Conservation (phyloP, 2,329 filamentous ascomycete genomes). For the Fonsecaea erecta region DNA sequence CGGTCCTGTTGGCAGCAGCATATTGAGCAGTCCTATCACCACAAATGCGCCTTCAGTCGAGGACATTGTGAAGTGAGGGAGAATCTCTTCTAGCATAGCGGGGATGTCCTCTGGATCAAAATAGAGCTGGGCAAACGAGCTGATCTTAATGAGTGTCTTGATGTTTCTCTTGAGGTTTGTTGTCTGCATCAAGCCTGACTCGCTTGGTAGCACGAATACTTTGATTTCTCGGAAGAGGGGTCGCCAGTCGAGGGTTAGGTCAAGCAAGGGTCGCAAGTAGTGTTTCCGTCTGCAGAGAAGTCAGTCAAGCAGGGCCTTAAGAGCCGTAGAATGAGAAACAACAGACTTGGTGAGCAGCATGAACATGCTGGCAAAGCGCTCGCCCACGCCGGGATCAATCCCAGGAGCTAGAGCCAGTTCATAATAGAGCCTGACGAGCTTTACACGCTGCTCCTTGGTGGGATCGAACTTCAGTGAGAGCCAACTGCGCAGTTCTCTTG, state of each 20-base stretch:
- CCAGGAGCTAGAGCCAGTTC: slow-evolving; percentile 90
- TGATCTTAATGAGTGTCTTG: slow-evolving; percentile 82
- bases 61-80: slow-evolving; percentile 90
- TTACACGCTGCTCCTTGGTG: slow-evolving; percentile 78
- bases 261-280: slow-evolving; percentile 87
- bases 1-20: slow-evolving; percentile 83
- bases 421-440: slow-evolving; percentile 89
- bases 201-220: slow-evolving; percentile 81
- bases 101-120: slow-evolving; percentile 88
- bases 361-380: slow-evolving; percentile 96
- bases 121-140: slow-evolving; percentile 86
- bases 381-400: slow-evolving; percentile 77
- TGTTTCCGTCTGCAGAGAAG: slow-evolving; percentile 75
- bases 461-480: slow-evolving; percentile 97
- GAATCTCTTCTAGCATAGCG: slow-evolving; percentile 77
- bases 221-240: slow-evolving; percentile 93
- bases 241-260: slow-evolving; percentile 90
- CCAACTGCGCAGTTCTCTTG: slow-evolving; percentile 93
- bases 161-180: slow-evolving; percentile 68
- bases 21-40: slow-evolving; percentile 83
- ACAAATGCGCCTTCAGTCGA: slow-evolving; percentile 92
- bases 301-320: slow-evolving; percentile 33
- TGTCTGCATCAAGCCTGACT: slow-evolving; percentile 69
- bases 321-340: not conserved
- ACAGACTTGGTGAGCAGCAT: slow-evolving; percentile 89